Conservation (phyloP, 768 basidiomycete species). For the Trametes maxima region DNA sequence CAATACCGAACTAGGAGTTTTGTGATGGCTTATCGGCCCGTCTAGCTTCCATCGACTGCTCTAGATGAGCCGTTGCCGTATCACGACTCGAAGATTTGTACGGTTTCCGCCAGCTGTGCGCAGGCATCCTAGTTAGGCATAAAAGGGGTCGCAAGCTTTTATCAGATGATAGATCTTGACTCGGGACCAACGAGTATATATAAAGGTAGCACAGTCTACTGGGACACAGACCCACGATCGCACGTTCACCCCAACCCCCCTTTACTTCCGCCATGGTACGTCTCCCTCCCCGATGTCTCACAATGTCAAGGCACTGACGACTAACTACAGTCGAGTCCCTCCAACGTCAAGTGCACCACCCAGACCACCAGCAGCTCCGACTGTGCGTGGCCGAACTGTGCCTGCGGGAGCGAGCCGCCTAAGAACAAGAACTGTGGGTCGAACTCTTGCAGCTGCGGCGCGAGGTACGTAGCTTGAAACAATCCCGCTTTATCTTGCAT, state of each 20-base stretch:
- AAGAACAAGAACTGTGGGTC: constrained; percentile 34
- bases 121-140: background rate
- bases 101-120: background rate
- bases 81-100: constrained; percentile 48
- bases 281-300: background rate
- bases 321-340: constrained; percentile 3
- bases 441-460: constrained; percentile 18
- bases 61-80: constrained; percentile 6
- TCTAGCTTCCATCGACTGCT: constrained; percentile 7
- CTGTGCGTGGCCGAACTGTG: constrained; percentile 39
- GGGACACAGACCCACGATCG: constrained; percentile 5
- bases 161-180: constrained; percentile 21
- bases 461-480: background rate
- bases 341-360: constrained; percentile 27
- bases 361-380: constrained; percentile 9
- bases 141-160: background rate
- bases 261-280: constrained; percentile 7
- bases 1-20: background rate
- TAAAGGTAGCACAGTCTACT: background rate
- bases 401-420: constrained; percentile 36
- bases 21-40: constrained; percentile 11
- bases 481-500: background rate
- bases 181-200: background rate
- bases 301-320: background rate
- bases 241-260: background rate